Base-by-base conservation (phyloP, 805 yeast species). In the Candida loeiensis region DNA sequence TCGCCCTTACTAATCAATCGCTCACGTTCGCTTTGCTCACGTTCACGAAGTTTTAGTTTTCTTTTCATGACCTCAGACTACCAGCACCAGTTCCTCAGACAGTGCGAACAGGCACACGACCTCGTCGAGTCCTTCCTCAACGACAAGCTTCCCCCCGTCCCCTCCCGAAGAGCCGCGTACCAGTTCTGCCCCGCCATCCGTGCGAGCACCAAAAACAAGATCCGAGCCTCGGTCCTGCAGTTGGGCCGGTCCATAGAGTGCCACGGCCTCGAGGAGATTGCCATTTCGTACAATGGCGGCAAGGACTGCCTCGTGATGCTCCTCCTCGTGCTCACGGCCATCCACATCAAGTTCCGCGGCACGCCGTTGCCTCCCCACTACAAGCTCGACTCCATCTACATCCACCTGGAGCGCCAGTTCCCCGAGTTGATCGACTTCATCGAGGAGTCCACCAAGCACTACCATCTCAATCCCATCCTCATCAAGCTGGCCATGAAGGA, bases 221-320 rank as follows among this genome's bases (percentile, higher is more conserved):
- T 64, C 16, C 29, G 33, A 20, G 46, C 55, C 34, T 55, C 61
- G 22, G 50, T 66, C 46, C 53, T 50, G 19, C 58, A 57, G 34
- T 50, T 66, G 34, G 59, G 51, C 6, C 21, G 38, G 2, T 54
- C 66, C 2, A 58, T 65, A 12, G 63, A 58, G 19, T 40, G 50
- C 16, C 64, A 61, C 39, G 62, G 62, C 6, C 49, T 68, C n/a
- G 54, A 58, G 13, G 80, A 83, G 43, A 62, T 85, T 3, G 83
- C 97, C 0, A 70, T 93, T 11, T 85, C 95, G 2, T 93, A 84
- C 60, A 93, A 93, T 57, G 99, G 99, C 8, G 99, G 99, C 1
- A 93, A 93, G 56, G 99, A 93, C 63, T 93, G 98, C 53, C 76
- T 90, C 34, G 97, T 90, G 22, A 79, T 91, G 83, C 71, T 93